Conservation (phyloP, 2,329 filamentous ascomycete genomes). For the Pseudogymnoascus sp. region DNA sequence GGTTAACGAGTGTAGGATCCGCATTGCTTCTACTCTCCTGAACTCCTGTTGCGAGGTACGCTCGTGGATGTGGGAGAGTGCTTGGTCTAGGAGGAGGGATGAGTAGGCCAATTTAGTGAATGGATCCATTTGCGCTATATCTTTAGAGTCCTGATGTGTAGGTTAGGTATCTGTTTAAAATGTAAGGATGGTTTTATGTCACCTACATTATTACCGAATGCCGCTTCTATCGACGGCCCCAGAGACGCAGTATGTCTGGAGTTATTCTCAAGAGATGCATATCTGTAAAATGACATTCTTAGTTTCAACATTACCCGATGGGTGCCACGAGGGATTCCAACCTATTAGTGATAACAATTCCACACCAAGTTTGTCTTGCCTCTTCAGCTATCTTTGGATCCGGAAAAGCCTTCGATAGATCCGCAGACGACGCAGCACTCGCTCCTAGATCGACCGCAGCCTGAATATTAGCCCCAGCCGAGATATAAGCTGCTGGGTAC, state of each 20-base stretch:
- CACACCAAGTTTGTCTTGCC: not conserved
- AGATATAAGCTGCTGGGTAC: not conserved
- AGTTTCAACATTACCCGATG: not conserved
- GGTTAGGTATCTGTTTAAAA: not conserved
- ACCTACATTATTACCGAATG: not conserved
- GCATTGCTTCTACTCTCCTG: not conserved
- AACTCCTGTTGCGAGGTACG: not conserved
- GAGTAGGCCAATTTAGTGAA: not conserved
- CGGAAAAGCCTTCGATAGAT: not conserved
- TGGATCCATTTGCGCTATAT: not conserved
- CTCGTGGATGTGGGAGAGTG: not conserved
- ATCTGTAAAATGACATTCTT: not conserved
- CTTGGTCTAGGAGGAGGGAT: not conserved
- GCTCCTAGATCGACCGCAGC: not conserved
- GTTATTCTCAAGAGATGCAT: not conserved
- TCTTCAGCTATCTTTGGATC: not conserved
- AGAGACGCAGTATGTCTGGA: not conserved
- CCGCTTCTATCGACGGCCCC: not conserved
- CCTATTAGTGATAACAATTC: not conserved
- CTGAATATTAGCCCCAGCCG: not conserved
- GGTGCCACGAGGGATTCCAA: not conserved
- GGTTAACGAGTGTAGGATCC: not conserved
- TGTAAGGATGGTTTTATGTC: not conserved
- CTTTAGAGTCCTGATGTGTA: not conserved
- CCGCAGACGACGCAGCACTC: not conserved